Base-by-base conservation (phyloP, 1,284 basidiomycete species). In the Anthracocystis setariae region DNA sequence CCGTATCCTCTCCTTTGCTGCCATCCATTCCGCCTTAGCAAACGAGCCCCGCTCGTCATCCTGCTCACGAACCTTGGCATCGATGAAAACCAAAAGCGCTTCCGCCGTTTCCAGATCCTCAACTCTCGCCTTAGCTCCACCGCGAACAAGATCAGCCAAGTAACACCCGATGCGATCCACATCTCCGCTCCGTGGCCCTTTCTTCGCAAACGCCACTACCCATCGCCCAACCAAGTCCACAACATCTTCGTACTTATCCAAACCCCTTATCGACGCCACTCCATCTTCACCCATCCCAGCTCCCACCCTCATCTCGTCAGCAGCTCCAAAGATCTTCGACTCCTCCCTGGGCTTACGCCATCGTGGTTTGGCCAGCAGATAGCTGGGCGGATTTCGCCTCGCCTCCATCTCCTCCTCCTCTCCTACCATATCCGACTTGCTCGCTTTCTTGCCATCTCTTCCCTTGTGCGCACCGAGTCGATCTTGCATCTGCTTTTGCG, bases 181-280 rank as follows among this genome's bases (percentile, higher is more conserved):
- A 42, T 80, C 78, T 13, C 71, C 71, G 3, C 47, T 37, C 9
- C 72, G 45, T 3, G 78, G 78, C 3, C 70, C 69, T 13, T 58
- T 53, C 9, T 20, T 23, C 3, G 67, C 66, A 32, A 72, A 73
- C 17, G 62, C 63, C 2, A 37, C 20, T 3, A 72, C 56, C 78
- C 78, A 79, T 24, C 60, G 61, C 3, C 46, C n/a, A 12, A 77
- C 50, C 25, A 70, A 52, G 29, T 39, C 38, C 20, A 51, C 45
- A 12, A 71, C 46, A 8, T 62, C 62, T 13, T 23, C 25, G 44
- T 43, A 43, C 45, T 45, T 21, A 45, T 58, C 52, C 38, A 77
- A 39, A 3, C 69, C 69, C 8, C 69, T 47, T 8, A 72, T 62
- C 21, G 61, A 59, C 20, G 61, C 63, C 24, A 25, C 37, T 13